Percentiles rank a stretch among this genome's conserved stretches.
These are phyloP conservation scores for Botryotinia narcissicola DNA, from an alignment of 2,329 filamentous ascomycete species.

Conservation along the genomic window DNA sequence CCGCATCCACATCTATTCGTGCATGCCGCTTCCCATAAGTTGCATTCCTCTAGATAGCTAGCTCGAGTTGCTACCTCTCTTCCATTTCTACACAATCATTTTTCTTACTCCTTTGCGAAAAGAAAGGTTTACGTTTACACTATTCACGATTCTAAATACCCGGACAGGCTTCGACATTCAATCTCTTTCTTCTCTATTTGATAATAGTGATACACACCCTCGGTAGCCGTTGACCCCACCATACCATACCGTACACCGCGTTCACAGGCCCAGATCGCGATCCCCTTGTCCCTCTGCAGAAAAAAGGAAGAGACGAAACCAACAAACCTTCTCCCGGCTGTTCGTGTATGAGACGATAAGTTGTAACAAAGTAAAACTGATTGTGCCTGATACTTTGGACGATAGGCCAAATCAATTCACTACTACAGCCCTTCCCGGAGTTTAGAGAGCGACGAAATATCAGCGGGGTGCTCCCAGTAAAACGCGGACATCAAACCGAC, in stretches of 20 bases:
- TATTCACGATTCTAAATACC: constrained; percentile 1
- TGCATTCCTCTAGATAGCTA: constrained; percentile 16
- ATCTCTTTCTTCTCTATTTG: constrained; percentile 18
- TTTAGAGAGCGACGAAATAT: constrained; percentile 8
- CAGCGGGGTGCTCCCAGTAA: constrained; percentile 20
- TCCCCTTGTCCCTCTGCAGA: constrained; percentile 1
- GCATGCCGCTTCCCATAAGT: constrained; percentile 16
- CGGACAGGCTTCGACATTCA: constrained; percentile 10
- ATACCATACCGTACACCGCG: constrained; percentile 21
- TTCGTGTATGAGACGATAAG: constrained; percentile 8
- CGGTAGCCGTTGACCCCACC: constrained; percentile 20
- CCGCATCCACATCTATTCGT: background rate
- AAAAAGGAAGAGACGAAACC: constrained; percentile 1
- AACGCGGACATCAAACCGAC: constrained; percentile 12
- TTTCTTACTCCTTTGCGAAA: background rate
- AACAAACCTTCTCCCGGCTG: background rate
- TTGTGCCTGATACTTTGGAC: background rate
- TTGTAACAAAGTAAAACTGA: background rate
- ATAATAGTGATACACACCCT: constrained; percentile 19
- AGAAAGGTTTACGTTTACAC: background rate
- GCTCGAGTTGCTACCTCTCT: background rate
- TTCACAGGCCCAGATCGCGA: constrained; percentile 12
- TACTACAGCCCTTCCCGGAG: background rate
- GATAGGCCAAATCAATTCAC: background rate
- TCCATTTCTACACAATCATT: background rate